A percentile compares a stretch with the other conserved stretches of the same genome.
phyloP scores from a whole-genome alignment of 306 rosid genomes.

The Psophocarpus tetragonolobus region DNA sequence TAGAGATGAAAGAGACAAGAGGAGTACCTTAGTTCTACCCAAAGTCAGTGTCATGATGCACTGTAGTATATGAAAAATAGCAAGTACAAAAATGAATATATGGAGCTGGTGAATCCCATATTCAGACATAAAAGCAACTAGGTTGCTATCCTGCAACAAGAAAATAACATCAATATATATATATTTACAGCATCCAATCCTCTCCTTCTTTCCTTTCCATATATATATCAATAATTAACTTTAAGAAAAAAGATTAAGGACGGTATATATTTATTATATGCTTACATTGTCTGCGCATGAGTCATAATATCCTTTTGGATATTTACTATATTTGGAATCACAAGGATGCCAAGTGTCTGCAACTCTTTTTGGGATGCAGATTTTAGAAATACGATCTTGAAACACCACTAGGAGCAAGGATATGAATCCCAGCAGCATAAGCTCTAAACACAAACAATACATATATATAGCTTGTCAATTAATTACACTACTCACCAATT shows the following conservation, averaged over 20 bases:
- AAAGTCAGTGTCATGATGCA: conserved; percentile 61
- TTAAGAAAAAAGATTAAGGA: neutral
- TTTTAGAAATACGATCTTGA: conserved; percentile 38
- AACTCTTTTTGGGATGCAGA: conserved; percentile 47
- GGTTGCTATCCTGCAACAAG: conserved; percentile 40
- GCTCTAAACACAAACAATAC: conserved; percentile 46
- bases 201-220: too few species aligned
- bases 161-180: neutral
- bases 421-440: conserved; percentile 77
- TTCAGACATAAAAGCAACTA: conserved; percentile 70
- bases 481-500: neutral
- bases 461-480: neutral
- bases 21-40: conserved; percentile 61
- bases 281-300: conserved; percentile 43
- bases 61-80: conserved; percentile 57
- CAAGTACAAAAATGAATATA: conserved; percentile 70
- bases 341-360: conserved; percentile 74
- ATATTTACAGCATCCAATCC: neutral
- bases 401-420: conserved; percentile 56
- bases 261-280: neutral
- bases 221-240: too few species aligned
- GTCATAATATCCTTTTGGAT: conserved; percentile 36
- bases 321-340: neutral
- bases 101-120: conserved; percentile 88
- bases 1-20: neutral